Evolutionary conservation across 2,329 filamentous ascomycete genomes (phyloP).

Genomic region (Samsoniella hepiali): DNA sequence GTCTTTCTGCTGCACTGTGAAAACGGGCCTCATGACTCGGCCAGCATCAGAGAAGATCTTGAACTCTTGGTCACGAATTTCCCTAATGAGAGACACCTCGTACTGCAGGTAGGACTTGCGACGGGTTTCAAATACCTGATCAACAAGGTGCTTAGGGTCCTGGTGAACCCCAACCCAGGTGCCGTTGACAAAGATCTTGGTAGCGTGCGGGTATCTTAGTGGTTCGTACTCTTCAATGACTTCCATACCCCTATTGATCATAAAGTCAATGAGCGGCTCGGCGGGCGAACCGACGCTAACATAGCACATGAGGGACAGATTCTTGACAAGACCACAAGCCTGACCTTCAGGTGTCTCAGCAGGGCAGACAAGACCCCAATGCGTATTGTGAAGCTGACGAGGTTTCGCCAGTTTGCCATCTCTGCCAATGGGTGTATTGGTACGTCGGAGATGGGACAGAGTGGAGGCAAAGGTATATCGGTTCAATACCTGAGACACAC

Average conservation of each 20-base stretch:
- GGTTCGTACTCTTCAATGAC: constrained; percentile 93
- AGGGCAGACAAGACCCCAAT: constrained; percentile 96
- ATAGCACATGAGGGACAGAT: constrained; percentile 95
- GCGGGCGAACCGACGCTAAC: constrained; percentile 93
- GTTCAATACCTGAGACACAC: constrained; percentile 97
- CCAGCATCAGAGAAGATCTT: constrained; percentile 98
- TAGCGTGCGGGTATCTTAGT: constrained; percentile 80
- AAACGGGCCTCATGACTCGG: constrained; percentile 88
- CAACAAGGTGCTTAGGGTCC: constrained; percentile 81
- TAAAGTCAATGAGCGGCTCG: constrained; percentile 88
- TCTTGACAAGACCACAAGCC: constrained; percentile 97
- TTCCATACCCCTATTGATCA: constrained; percentile 95
- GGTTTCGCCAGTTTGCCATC: constrained; percentile 98
- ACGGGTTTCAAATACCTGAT: constrained; percentile 71
- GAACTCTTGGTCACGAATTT: constrained; percentile 96
- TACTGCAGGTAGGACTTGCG: constrained; percentile 80
- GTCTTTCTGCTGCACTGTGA: constrained; percentile 87
- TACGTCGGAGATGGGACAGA: constrained; percentile 91
- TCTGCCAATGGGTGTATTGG: constrained; percentile 95
- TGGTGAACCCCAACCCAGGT: constrained; percentile 96
- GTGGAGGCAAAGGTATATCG: constrained; percentile 97
- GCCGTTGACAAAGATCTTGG: constrained; percentile 97
- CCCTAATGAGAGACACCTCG: constrained; percentile 90
- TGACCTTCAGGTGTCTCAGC: constrained; percentile 98
- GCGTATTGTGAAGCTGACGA: constrained; percentile 95